Evolutionary conservation across 768 basidiomycete species (phyloP), one percentile per base, ranked within the genome.

Genomic region (Leccinum disarticulatum): DNA sequence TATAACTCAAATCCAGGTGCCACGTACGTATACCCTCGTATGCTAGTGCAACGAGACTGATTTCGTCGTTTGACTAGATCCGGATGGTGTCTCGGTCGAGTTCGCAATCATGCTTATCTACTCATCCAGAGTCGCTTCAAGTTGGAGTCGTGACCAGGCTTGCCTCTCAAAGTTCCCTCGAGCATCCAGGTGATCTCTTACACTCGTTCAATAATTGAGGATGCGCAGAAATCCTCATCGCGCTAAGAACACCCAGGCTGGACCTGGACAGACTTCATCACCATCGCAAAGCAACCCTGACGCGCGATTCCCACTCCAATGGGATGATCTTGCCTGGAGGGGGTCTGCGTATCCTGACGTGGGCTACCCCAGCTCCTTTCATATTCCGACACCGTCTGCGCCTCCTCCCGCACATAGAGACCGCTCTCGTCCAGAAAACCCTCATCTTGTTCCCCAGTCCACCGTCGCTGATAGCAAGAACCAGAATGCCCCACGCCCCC

Each of bases 181-280:
- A 61, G 57, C 49, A 63, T 68, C 64, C 52, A 66, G 60, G 66
- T 31, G 59, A 64, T 64, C 59, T 63, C 56, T 30, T 38, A 33
- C 61, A 13, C 31, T 62, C 61, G 17, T 61, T 60, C 60, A 33
- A 50, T 35, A 55, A 50, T 33, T 6, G 30, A 61, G 55, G 56
- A 70, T 71, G 69, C 52, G 65, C 33, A 55, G 63, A 58, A 64
- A 62, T 61, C 60, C 35, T 55, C 33, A 48, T 35, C 41, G 41
- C 38, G 52, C 56, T 49, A 60, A 55, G 19, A 54, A 25, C 30
- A 13, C 4, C 43, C 69, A 46, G 70, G 70, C 69, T 61, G 70
- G 69, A 38, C 67, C 69, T 65, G 67, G 50, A 19, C 56, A 31
- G 1, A 6, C 33, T 41, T 60, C 56, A 53, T 58, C 61, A 9